Conservation (phyloP, 2,329 filamentous ascomycete species). For the Phaeosphaeriaceae sp. region DNA sequence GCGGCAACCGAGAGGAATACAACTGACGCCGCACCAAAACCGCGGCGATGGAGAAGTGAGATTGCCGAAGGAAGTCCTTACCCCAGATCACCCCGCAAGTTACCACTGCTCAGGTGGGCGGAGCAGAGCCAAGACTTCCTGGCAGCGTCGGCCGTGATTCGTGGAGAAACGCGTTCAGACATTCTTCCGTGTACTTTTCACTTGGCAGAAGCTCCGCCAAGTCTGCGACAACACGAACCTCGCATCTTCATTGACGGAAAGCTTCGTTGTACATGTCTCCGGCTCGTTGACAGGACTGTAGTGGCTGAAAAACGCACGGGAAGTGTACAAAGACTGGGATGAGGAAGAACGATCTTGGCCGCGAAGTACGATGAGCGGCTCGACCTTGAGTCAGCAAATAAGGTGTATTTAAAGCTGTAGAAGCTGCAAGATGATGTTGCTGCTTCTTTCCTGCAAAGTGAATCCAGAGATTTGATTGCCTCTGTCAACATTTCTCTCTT, state of each 20-base stretch:
- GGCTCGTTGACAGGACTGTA: no score
- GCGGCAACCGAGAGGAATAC: background rate
- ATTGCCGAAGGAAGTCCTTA: background rate
- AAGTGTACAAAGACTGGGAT: background rate
- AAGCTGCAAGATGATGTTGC: background rate
- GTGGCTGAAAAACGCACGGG: background rate
- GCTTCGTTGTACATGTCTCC: no score
- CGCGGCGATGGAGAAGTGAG: background rate
- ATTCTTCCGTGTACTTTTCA: constrained; percentile 7
- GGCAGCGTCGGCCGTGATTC: constrained; percentile 10
- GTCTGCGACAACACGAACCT: constrained; percentile 2
- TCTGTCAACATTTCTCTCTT: background rate
- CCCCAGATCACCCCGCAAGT: background rate
- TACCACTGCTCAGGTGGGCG: background rate
- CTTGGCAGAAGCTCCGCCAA: constrained; percentile 23
- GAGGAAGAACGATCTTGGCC: background rate
- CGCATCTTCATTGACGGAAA: constrained; percentile 22
- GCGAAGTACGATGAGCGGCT: background rate
- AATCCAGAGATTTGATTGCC: background rate
- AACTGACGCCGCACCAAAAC: background rate
- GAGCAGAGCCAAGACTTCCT: background rate
- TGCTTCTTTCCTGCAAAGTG: background rate
- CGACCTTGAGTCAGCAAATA: background rate
- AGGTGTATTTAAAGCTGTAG: background rate
- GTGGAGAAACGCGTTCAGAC: constrained; percentile 17